Conservation (phyloP, 2,329 filamentous ascomycete genomes). For the Fusarium buxicola region DNA sequence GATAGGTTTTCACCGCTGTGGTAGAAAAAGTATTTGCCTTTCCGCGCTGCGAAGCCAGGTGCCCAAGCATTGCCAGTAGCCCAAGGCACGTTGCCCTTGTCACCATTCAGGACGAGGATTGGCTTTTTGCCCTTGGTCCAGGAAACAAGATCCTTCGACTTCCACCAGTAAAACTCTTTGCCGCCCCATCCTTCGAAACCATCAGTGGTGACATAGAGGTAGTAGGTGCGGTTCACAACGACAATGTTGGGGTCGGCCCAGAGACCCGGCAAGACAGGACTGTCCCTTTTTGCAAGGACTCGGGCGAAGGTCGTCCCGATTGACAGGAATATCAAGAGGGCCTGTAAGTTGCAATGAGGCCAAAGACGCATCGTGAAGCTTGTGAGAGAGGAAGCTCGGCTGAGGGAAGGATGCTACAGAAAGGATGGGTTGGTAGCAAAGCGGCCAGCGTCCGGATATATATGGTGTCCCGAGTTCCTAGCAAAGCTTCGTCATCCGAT, state of each 20-base stretch:
- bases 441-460: neutral
- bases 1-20: constrained; percentile 67
- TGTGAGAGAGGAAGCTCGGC: neutral
- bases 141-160: constrained; percentile 55
- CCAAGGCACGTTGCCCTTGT: constrained; percentile 69
- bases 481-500: too few relatives aligned
- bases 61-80: constrained; percentile 75
- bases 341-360: neutral
- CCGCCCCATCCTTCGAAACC: constrained; percentile 59
- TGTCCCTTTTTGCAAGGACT: constrained; percentile 36
- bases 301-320: neutral
- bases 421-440: neutral
- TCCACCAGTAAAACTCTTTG: constrained; percentile 61
- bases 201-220: constrained; percentile 61
- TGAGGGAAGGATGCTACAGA: neutral
- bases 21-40: constrained; percentile 74
- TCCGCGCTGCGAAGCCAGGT: constrained; percentile 68
- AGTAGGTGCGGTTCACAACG: constrained; percentile 57
- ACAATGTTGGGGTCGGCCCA: constrained; percentile 62
- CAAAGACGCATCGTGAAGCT: constrained; percentile 11
- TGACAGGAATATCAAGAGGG: constrained; percentile 1
- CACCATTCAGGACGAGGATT: constrained; percentile 59
- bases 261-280: constrained; percentile 53
- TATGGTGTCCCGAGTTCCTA: too few relatives aligned
- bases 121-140: constrained; percentile 57